These are phyloP conservation scores for Pythium apleroticum DNA, from an alignment of 352 stramenopile species.

Conservation along the genomic window DNA sequence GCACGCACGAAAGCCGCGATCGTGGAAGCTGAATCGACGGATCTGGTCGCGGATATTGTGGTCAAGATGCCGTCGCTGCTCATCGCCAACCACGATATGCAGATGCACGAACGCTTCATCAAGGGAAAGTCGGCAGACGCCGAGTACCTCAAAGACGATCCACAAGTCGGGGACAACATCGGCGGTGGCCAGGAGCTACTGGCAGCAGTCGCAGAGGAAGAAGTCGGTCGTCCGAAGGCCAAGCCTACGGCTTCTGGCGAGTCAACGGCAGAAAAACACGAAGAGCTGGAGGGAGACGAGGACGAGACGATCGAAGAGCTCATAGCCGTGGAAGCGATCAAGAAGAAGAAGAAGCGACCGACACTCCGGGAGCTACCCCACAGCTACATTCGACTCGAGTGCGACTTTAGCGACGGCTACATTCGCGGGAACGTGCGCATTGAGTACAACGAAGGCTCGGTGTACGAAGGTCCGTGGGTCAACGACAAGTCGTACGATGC, in stretches of 20 bases:
- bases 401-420: constrained; percentile 62
- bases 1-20: constrained; percentile 33
- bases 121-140: constrained; percentile 57
- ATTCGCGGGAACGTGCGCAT: constrained; percentile 65
- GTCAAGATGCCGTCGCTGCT: constrained; percentile 51
- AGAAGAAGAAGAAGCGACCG: constrained; percentile 21
- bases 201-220: constrained; percentile 7
- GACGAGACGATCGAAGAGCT: not conserved
- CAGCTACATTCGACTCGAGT: constrained; percentile 73
- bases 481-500: constrained; percentile 59
- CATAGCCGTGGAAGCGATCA: not conserved
- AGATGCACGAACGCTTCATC: constrained; percentile 68
- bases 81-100: constrained; percentile 74
- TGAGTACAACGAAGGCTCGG: constrained; percentile 77
- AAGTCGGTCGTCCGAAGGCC: not conserved
- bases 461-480: constrained; percentile 82
- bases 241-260: constrained; percentile 4
- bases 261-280: not conserved
- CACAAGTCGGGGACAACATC: constrained; percentile 13
- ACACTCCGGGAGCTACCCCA: constrained; percentile 47
- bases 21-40: constrained; percentile 7
- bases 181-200: constrained; percentile 17
- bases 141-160: constrained; percentile 56
- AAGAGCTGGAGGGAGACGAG: not conserved
- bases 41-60: constrained; percentile 37